These are phyloP conservation scores for Plectosphaerella sp. DNA, from an alignment of 2,329 filamentous ascomycete species.

Conservation along the genomic window DNA sequence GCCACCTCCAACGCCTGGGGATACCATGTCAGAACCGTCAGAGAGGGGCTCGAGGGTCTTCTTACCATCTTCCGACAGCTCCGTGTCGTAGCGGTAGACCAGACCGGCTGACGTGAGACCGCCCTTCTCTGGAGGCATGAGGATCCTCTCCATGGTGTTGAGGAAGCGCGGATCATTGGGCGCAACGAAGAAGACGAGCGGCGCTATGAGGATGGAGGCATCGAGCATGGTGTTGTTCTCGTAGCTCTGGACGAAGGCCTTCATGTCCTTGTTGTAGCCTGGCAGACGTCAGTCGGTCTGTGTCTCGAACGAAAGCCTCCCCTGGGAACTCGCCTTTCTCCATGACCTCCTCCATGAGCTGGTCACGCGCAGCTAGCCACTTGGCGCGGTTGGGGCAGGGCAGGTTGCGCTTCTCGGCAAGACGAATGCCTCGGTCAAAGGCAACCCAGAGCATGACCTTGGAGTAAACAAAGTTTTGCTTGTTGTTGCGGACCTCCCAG, in stretches of 20 bases:
- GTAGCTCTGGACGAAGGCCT: slow-evolving; percentile 72
- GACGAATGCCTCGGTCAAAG: slow-evolving; percentile 68
- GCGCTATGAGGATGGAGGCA: slow-evolving; percentile 71
- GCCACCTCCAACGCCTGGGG: slow-evolving; percentile 62
- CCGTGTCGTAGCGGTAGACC: slow-evolving; percentile 71
- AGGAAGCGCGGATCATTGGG: slow-evolving; percentile 74
- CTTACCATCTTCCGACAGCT: slow-evolving; percentile 64
- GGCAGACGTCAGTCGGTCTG: slow-evolving; percentile 1
- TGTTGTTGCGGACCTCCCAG: slow-evolving; percentile 73
- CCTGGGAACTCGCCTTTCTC: slow-evolving; percentile 44
- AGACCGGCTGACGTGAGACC: slow-evolving; percentile 71
- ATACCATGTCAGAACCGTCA: not conserved
- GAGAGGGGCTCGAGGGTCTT: not conserved
- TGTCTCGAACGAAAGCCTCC: too few relatives aligned
- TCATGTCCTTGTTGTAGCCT: slow-evolving; percentile 67
- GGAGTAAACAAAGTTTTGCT: slow-evolving; percentile 77
- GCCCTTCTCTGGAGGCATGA: slow-evolving; percentile 68
- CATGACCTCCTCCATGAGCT: slow-evolving; percentile 73
- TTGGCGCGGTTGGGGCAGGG: slow-evolving; percentile 65
- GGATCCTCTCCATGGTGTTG: slow-evolving; percentile 67
- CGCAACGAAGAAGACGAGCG: slow-evolving; percentile 74
- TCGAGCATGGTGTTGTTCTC: slow-evolving; percentile 67
- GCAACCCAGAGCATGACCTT: slow-evolving; percentile 83
- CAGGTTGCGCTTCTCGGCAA: slow-evolving; percentile 70
- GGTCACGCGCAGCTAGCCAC: slow-evolving; percentile 64